phyloP scores from a whole-genome alignment of 768 basidiomycete genomes.

The Xerocomellus chrysenteron region DNA sequence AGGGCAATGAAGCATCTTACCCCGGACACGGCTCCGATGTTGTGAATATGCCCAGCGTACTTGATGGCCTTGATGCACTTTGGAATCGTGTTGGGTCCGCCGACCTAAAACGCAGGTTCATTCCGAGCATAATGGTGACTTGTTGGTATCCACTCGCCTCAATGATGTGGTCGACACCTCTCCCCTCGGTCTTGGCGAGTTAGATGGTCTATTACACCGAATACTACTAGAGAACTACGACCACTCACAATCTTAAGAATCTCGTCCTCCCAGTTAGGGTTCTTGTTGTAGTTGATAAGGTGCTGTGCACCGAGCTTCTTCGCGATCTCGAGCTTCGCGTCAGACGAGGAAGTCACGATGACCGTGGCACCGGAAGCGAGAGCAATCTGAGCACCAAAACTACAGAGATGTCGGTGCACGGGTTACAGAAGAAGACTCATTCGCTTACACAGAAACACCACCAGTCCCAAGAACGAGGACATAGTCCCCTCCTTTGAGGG shows the following conservation, averaged over 20 bases:
- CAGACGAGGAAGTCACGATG: constrained; percentile 66
- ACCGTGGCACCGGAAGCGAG: constrained; percentile 61
- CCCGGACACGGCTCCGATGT: constrained; percentile 52
- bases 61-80: constrained; percentile 36
- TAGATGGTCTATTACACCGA: not conserved
- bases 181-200: constrained; percentile 28
- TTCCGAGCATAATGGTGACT: not conserved
- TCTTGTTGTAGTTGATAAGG: constrained; percentile 61
- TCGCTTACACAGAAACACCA: constrained; percentile 51
- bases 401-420: constrained; percentile 19
- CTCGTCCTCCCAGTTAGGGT: constrained; percentile 58
- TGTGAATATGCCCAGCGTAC: constrained; percentile 32
- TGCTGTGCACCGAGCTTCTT: constrained; percentile 51
- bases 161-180: constrained; percentile 37
- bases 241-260: constrained; percentile 43
- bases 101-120: constrained; percentile 36
- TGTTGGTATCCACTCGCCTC: constrained; percentile 8
- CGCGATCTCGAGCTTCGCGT: constrained; percentile 57
- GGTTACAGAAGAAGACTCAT: not conserved
- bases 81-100: constrained; percentile 39
- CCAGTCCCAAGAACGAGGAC: constrained; percentile 59
- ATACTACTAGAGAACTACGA: not conserved
- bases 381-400: constrained; percentile 61
- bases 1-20: constrained; percentile 19
- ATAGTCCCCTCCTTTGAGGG: constrained; percentile 39